These are phyloP conservation scores for Sextonia rubra DNA, from an alignment of 164 flowering plant species.

Conservation along the genomic window DNA sequence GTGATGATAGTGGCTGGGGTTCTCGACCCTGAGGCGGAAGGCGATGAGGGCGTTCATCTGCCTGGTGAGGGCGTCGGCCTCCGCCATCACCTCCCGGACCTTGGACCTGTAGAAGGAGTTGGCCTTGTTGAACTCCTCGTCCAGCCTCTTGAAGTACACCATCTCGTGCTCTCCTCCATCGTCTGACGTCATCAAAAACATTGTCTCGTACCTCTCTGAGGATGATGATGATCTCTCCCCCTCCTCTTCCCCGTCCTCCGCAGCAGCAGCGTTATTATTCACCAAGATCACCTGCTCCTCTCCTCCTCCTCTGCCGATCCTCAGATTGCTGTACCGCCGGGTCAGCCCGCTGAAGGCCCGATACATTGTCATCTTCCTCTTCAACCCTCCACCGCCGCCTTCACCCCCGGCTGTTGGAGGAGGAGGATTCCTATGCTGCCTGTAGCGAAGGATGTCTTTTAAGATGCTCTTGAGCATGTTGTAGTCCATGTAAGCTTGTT, in stretches of 20 bases:
- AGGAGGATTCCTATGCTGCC: neutral
- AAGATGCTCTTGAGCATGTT: slow-evolving; percentile 19
- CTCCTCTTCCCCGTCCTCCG: neutral
- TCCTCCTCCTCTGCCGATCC: neutral
- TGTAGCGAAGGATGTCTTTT: slow-evolving; percentile 18
- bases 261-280: neutral
- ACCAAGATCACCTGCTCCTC: slow-evolving; percentile 24
- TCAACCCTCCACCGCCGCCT: neutral
- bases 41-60: slow-evolving; percentile 82
- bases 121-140: slow-evolving; percentile 73
- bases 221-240: neutral
- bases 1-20: slow-evolving; percentile 11
- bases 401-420: neutral
- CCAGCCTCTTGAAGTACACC: slow-evolving; percentile 54
- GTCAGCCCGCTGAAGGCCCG: slow-evolving; percentile 31
- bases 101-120: slow-evolving; percentile 45
- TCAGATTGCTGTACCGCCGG: neutral
- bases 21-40: slow-evolving; percentile 57
- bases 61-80: slow-evolving; percentile 49
- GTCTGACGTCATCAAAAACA: slow-evolving; percentile 44
- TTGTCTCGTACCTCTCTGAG: slow-evolving; percentile 35
- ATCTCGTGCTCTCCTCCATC: slow-evolving; percentile 57
- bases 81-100: slow-evolving; percentile 45
- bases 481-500: slow-evolving; percentile 60
- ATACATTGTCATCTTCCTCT: slow-evolving; percentile 22